These are phyloP conservation scores for Ziziphus jujuba DNA, from an alignment of 306 rosid species.

Conservation along the genomic window DNA sequence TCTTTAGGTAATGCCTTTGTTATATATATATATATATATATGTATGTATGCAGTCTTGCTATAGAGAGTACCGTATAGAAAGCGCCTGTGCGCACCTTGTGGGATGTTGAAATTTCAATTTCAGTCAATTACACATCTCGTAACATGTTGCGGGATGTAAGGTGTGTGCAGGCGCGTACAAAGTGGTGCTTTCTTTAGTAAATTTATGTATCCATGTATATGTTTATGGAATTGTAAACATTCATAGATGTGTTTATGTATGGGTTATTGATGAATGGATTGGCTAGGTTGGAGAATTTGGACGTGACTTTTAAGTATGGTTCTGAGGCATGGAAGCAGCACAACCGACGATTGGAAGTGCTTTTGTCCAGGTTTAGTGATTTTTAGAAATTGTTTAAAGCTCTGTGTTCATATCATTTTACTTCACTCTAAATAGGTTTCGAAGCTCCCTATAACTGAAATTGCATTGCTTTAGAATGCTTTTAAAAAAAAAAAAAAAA, in stretches of 20 bases:
- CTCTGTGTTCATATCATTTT: too few relatives aligned
- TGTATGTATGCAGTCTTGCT: background rate
- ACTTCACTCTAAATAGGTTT: too few relatives aligned
- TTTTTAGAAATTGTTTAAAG: background rate
- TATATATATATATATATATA: background rate
- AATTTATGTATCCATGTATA: background rate
- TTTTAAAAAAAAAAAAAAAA: too few relatives aligned
- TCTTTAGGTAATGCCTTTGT: slow-evolving; percentile 44
- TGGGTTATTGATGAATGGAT: slow-evolving; percentile 14
- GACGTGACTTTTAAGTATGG: slow-evolving; percentile 82
- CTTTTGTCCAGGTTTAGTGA: slow-evolving; percentile 72
- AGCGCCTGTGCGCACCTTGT: too few relatives aligned
- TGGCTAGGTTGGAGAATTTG: slow-evolving; percentile 79
- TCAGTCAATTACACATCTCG: too few relatives aligned
- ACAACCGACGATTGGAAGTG: slow-evolving; percentile 73
- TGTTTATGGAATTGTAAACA: background rate
- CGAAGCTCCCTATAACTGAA: too few relatives aligned
- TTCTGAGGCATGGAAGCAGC: slow-evolving; percentile 82
- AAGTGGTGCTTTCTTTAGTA: too few relatives aligned
- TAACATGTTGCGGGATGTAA: too few relatives aligned
- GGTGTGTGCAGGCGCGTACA: too few relatives aligned
- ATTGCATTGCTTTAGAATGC: background rate
- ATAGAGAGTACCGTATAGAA: too few relatives aligned
- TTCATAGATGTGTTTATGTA: background rate
- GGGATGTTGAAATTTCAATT: too few relatives aligned